Evolutionary conservation across 1,139 yeast genomes (phyloP).

Genomic region (Suhomyces chickasaworum): DNA sequence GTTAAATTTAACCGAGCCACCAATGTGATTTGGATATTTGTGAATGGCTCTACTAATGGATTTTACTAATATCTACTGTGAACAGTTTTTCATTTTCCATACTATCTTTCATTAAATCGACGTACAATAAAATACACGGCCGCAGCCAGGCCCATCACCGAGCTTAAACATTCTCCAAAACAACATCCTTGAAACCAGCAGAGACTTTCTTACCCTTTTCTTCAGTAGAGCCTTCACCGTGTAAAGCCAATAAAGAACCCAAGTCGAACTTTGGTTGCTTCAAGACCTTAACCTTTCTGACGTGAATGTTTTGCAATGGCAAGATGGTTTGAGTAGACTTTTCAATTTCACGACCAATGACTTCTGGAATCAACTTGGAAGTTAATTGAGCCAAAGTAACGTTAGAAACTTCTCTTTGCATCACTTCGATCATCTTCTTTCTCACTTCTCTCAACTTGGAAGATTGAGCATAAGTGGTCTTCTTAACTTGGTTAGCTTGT

Average conservation of each 20-base stretch:
- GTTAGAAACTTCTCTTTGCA: conserved; percentile 56
- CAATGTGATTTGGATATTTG: too few species aligned
- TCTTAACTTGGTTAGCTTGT: conserved; percentile 54
- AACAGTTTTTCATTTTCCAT: too few species aligned
- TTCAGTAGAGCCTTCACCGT: conserved; percentile 53
- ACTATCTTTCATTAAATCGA: conserved; percentile 5
- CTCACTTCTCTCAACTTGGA: conserved; percentile 54
- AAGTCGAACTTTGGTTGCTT: conserved; percentile 57
- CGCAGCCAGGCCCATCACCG: conserved; percentile 2
- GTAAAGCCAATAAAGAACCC: conserved; percentile 53
- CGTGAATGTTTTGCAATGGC: conserved; percentile 56
- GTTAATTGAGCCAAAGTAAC: conserved; percentile 54
- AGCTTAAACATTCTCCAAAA: conserved; percentile 38
- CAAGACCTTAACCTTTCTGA: conserved; percentile 55
- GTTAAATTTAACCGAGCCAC: too few species aligned
- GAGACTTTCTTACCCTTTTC: conserved; percentile 56
- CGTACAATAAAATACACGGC: conserved; percentile 12
- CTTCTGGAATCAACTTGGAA: conserved; percentile 55
- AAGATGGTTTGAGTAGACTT: conserved; percentile 53
- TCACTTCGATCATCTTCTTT: conserved; percentile 53
- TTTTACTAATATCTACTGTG: too few species aligned
- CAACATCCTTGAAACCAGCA: conserved; percentile 54
- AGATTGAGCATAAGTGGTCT: conserved; percentile 54
- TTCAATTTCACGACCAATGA: conserved; percentile 56
- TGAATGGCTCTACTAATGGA: too few species aligned